phyloP scores from a whole-genome alignment of 108 stramenopile genomes.

The Cyclotella atomus region DNA sequence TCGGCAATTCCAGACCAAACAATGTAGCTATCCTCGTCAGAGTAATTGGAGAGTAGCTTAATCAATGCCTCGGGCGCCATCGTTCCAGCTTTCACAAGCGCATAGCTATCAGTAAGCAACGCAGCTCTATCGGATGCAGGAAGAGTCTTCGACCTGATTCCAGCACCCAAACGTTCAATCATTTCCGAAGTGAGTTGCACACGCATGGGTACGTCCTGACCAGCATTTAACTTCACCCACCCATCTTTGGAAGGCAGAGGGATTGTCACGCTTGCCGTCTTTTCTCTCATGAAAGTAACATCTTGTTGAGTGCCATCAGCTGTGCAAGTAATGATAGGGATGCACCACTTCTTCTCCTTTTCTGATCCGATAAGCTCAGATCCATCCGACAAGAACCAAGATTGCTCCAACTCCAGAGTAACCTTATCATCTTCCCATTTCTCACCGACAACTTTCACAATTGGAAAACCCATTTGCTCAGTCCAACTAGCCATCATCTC shows the following conservation, averaged over 20 bases:
- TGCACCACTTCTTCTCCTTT: slow-evolving; percentile 87
- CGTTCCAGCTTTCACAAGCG: slow-evolving; percentile 89
- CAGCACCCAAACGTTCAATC: slow-evolving; percentile 69
- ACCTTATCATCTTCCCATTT: slow-evolving; percentile 77
- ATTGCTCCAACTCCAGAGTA: slow-evolving; percentile 81
- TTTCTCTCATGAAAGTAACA: slow-evolving; percentile 88
- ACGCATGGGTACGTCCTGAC: slow-evolving; percentile 94
- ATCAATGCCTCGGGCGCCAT: slow-evolving; percentile 85
- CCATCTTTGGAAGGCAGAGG: slow-evolving; percentile 56
- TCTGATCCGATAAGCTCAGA: slow-evolving; percentile 65
- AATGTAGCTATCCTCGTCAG: slow-evolving; percentile 86
- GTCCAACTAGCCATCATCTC: slow-evolving; percentile 95
- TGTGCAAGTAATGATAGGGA: slow-evolving; percentile 90
- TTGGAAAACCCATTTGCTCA: slow-evolving; percentile 94
- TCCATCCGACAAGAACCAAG: slow-evolving; percentile 93
- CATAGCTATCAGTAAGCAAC: slow-evolving; percentile 87
- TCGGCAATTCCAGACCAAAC: slow-evolving; percentile 86
- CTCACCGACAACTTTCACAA: slow-evolving; percentile 75
- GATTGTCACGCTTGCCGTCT: slow-evolving; percentile 75
- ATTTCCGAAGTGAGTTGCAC: slow-evolving; percentile 83
- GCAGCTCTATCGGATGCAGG: slow-evolving; percentile 88
- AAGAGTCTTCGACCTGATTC: slow-evolving; percentile 66
- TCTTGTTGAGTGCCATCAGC: slow-evolving; percentile 67
- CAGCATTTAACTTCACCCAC: slow-evolving; percentile 97
- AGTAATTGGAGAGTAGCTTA: slow-evolving; percentile 76